phyloP scores from a whole-genome alignment of 768 basidiomycete genomes.

The Lepiota venenata region DNA sequence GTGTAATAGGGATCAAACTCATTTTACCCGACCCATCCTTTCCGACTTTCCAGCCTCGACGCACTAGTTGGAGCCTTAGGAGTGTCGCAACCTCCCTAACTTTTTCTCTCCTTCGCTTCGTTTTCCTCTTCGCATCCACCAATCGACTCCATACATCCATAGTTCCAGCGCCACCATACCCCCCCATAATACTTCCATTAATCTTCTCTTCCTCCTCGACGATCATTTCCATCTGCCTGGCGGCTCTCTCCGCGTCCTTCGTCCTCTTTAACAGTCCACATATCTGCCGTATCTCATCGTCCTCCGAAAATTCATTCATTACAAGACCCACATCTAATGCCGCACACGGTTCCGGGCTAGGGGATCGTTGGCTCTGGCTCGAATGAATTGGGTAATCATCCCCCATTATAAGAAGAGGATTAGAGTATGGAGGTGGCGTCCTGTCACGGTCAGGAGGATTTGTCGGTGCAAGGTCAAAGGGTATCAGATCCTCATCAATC shows the following conservation, averaged over 20 bases:
- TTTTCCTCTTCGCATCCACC: slow-evolving; percentile 2
- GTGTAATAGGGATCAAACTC: neutral
- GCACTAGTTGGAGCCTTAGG: slow-evolving; percentile 8
- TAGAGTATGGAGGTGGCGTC: slow-evolving; percentile 11
- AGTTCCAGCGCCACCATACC: neutral
- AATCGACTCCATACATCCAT: slow-evolving; percentile 2
- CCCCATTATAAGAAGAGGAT: slow-evolving; percentile 34
- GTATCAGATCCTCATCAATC: slow-evolving; percentile 28
- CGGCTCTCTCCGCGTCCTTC: slow-evolving; percentile 19
- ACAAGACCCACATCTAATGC: slow-evolving; percentile 17
- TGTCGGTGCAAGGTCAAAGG: slow-evolving; percentile 21
- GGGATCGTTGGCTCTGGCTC: neutral
- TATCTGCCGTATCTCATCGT: slow-evolving; percentile 37
- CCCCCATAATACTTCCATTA: slow-evolving; percentile 13
- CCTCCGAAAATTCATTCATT: slow-evolving; percentile 25
- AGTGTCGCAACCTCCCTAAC: slow-evolving; percentile 9
- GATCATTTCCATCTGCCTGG: slow-evolving; percentile 16
- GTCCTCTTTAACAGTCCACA: slow-evolving; percentile 35
- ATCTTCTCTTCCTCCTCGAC: slow-evolving; percentile 30
- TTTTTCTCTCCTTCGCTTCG: slow-evolving; percentile 6
- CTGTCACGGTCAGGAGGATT: slow-evolving; percentile 19
- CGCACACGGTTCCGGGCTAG: slow-evolving; percentile 9
- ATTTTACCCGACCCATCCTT: slow-evolving; percentile 5
- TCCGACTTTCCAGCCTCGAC: slow-evolving; percentile 3
- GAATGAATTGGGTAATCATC: slow-evolving; percentile 26